Evolutionary conservation across 352 stramenopile genomes (phyloP), one percentile per base, ranked within the genome.

Genomic region (Bremia lactucae): DNA sequence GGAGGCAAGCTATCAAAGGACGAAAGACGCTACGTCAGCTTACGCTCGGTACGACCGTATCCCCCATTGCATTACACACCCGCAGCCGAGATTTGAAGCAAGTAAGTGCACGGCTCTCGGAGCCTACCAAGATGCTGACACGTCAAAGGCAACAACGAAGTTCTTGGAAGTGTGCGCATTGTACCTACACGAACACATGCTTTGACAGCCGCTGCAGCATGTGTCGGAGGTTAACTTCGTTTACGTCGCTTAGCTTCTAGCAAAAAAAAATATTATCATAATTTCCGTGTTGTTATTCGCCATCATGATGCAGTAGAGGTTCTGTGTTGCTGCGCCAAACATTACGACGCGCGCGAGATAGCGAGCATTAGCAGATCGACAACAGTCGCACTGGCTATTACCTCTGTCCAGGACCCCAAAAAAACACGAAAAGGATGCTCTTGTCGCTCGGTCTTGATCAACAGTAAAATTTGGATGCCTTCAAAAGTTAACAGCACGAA

Each of bases 121-220:
- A 50, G 18, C 28, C 52, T 23, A 26, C 33, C 0, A 68, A 68
- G 46, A 72, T 65, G 53, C 39, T 60, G 13, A 72, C 62, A 7
- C 53, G 62, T 14, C 62, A 72, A 37, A 25, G 43, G 13, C 59
- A 52, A 31, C 55, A 52, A 42, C 36, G 42, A 38, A 61, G 42
- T 42, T 65, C 70, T 8, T 87, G 74, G 74, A 65, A 53, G 13
- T 87, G 74, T 31, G 13, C 31, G 16, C 47, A 75, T 38, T 87
- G 74, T 59, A 87, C 74, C 13, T 87, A 68, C 40, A 67, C 76
- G 36, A 87, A 87, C 52, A 83, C 67, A 31, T 87, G 74, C 57
- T 84, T 87, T 25, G 69, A 83, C 38, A 68, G 48, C 14, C 47
- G 58, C 21, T 87, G 74, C 60, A 77, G 69, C 44, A 87, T 87